These are phyloP conservation scores for Geoglossum glabrum DNA, from an alignment of 495 filamentous ascomycete species.

Conservation along the genomic window DNA sequence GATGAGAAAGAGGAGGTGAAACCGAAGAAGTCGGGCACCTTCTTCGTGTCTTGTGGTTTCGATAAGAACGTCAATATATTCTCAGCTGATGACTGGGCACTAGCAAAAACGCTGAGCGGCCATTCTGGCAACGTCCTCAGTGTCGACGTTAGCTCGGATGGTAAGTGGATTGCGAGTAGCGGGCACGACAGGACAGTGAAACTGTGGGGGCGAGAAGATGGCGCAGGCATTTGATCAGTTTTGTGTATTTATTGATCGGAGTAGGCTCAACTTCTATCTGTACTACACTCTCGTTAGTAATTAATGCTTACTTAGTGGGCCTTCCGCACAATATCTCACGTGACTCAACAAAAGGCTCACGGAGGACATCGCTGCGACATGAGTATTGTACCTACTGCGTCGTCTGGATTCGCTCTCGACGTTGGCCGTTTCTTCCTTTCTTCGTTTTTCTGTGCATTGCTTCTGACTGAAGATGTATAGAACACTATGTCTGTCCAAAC, in stretches of 20 bases:
- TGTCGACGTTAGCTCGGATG: constrained; percentile 68
- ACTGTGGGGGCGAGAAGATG: constrained; percentile 81
- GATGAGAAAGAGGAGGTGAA: constrained; percentile 41
- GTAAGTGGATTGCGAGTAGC: constrained; percentile 77
- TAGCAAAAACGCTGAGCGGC: constrained; percentile 70
- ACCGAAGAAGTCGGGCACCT: constrained; percentile 58
- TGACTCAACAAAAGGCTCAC: too few species aligned
- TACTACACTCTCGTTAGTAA: too few species aligned
- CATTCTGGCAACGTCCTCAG: constrained; percentile 84
- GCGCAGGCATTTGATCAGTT: constrained; percentile 16
- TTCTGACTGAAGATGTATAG: background rate
- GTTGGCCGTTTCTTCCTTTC: too few species aligned
- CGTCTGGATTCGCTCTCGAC: too few species aligned
- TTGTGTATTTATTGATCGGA: background rate
- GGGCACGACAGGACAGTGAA: constrained; percentile 92
- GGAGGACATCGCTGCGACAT: too few species aligned
- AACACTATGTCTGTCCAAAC: background rate
- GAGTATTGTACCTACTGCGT: too few species aligned
- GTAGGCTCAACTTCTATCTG: background rate
- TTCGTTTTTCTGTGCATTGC: background rate
- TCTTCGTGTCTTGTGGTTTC: constrained; percentile 78
- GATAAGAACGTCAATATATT: constrained; percentile 92
- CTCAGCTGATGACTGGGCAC: constrained; percentile 87
- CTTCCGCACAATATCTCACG: too few species aligned
- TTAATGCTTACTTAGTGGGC: too few species aligned